Percentiles rank a stretch among this genome's conserved stretches.
Evolutionary conservation across 441 rosid species (phyloP).

Genomic region (Euphorbia schlechtendalii): DNA sequence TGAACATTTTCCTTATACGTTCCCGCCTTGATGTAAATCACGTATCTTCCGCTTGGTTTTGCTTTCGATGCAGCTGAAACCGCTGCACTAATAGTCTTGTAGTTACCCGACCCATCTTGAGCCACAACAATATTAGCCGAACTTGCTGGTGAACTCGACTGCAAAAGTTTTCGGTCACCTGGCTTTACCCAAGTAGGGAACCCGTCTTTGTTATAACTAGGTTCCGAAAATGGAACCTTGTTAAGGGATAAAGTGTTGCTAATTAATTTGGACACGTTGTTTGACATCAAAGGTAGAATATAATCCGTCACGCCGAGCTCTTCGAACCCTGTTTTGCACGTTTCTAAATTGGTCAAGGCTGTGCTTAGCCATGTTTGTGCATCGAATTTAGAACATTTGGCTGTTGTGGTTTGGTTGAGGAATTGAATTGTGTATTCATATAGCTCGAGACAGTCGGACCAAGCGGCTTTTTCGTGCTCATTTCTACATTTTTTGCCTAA

Average conservation of each 20-base stretch:
- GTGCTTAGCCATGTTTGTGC: slow-evolving; percentile 86
- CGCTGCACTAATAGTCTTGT: slow-evolving; percentile 51
- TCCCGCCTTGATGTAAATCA: slow-evolving; percentile 66
- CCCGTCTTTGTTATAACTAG: slow-evolving; percentile 30
- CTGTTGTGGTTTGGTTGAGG: slow-evolving; percentile 45
- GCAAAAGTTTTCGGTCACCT: slow-evolving; percentile 57
- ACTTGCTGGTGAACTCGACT: slow-evolving; percentile 25
- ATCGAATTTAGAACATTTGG: slow-evolving; percentile 37
- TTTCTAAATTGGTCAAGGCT: slow-evolving; percentile 67
- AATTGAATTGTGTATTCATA: slow-evolving; percentile 37
- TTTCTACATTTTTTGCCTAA: slow-evolving; percentile 36
- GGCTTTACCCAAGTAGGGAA: slow-evolving; percentile 64
- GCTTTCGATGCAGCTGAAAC: slow-evolving; percentile 46
- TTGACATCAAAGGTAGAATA: slow-evolving; percentile 48
- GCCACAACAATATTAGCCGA: slow-evolving; percentile 63
- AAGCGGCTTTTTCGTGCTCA: slow-evolving; percentile 49
- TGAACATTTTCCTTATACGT: slow-evolving; percentile 64
- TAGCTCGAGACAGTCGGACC: slow-evolving; percentile 71
- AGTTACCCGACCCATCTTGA: slow-evolving; percentile 60
- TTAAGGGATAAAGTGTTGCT: slow-evolving; percentile 51
- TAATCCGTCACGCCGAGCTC: slow-evolving; percentile 55
- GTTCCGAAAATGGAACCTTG: slow-evolving; percentile 30
- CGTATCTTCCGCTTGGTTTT: slow-evolving; percentile 45
- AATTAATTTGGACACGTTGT: slow-evolving; percentile 53
- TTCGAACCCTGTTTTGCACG: slow-evolving; percentile 57